Evolutionary conservation across 2,329 filamentous ascomycete species (phyloP).

Genomic region (Tetracladium maxilliforme): DNA sequence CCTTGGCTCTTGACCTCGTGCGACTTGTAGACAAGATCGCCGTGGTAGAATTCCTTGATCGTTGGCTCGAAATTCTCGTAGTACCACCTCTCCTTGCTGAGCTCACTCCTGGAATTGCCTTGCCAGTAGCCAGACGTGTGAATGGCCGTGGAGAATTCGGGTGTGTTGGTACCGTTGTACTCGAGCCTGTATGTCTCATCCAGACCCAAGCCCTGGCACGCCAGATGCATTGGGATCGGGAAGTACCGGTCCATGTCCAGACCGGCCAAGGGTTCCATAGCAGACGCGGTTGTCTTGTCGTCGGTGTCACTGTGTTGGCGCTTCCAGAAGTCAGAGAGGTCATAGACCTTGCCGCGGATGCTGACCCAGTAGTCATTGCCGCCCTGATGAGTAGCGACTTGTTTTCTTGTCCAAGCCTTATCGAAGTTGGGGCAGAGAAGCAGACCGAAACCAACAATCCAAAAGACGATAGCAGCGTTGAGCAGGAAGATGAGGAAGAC

Average conservation of each 20-base stretch:
- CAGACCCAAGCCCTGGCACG: constrained; percentile 61
- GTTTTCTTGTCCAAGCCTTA: constrained; percentile 66
- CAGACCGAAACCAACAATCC: constrained; percentile 75
- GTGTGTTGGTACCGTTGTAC: constrained; percentile 44
- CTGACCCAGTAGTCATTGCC: constrained; percentile 73
- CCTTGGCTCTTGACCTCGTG: constrained; percentile 49
- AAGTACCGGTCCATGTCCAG: constrained; percentile 77
- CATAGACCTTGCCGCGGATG: constrained; percentile 79
- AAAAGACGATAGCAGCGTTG: constrained; percentile 77
- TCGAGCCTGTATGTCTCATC: constrained; percentile 38
- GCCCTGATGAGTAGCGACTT: constrained; percentile 60
- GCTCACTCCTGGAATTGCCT: constrained; percentile 35
- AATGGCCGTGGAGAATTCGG: constrained; percentile 33
- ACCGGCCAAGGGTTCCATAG: constrained; percentile 70
- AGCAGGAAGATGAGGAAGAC: constrained; percentile 67
- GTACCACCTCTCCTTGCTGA: constrained; percentile 66
- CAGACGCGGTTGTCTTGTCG: constrained; percentile 37
- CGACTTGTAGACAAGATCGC: constrained; percentile 61
- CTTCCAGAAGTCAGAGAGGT: constrained; percentile 79
- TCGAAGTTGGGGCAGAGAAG: constrained; percentile 82
- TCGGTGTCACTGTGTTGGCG: constrained; percentile 60
- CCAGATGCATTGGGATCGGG: constrained; percentile 55
- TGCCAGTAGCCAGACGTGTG: constrained; percentile 59
- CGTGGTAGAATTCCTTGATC: constrained; percentile 79
- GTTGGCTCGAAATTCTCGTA: constrained; percentile 54